A percentile compares a stretch with the other conserved stretches of the same genome.
Conservation (phyloP, 345 rosid genomes). For the Salix arbutifolia region DNA sequence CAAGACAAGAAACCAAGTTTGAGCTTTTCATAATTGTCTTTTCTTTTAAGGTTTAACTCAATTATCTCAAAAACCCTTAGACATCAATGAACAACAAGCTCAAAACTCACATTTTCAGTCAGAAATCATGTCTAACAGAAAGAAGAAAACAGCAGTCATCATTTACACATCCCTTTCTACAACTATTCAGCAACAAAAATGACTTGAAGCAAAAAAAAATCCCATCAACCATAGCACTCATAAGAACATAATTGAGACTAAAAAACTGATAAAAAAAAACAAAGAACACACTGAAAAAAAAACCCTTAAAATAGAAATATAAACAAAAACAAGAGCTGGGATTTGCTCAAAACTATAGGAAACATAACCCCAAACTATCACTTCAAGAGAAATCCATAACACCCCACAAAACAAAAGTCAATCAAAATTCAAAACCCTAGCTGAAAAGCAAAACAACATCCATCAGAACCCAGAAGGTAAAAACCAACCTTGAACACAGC, state of each 20-base stretch:
- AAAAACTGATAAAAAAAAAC: not conserved
- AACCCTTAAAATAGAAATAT: not conserved
- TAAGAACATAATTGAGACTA: not conserved
- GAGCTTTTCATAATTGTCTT: not conserved
- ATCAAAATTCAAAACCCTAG: constrained; percentile 9
- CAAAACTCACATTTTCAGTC: not conserved
- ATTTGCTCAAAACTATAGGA: not conserved
- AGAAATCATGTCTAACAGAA: not conserved
- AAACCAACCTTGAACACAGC: not conserved
- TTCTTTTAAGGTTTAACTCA: not conserved
- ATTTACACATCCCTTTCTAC: not conserved
- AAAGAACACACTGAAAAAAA: not conserved
- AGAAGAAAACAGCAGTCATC: not conserved
- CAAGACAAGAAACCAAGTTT: constrained; percentile 2
- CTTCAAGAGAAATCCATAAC: not conserved
- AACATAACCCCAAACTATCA: not conserved
- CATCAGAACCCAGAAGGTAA: not conserved
- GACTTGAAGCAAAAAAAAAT: not conserved
- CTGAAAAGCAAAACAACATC: not conserved
- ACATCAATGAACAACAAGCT: not conserved
- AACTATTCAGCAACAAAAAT: not conserved
- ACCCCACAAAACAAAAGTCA: not conserved
- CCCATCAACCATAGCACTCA: not conserved
- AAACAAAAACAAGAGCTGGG: not conserved
- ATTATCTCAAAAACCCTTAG: not conserved